Conservation (phyloP, 148 eudicot genomes). For the Camellia granthamiana region DNA sequence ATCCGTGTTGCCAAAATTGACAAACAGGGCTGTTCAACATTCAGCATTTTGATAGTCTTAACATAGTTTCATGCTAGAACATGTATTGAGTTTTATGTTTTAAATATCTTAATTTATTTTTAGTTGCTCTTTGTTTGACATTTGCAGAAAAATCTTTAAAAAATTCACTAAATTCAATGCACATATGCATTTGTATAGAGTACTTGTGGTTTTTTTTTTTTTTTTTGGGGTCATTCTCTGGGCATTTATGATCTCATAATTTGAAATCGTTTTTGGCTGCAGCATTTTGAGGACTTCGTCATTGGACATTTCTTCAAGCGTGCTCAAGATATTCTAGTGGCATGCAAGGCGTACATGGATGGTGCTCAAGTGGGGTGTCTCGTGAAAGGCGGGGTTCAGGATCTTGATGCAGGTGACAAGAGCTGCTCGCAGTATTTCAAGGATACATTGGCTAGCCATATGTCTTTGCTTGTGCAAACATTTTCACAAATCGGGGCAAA, state of each 20-base stretch:
- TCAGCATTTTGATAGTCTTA: too few species aligned
- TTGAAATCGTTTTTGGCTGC: slow-evolving; percentile 20
- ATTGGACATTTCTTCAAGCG: slow-evolving; percentile 65
- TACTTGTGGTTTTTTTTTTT: neutral
- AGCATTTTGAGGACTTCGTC: slow-evolving; percentile 76
- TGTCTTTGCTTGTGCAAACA: slow-evolving; percentile 29
- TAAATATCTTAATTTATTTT: neutral
- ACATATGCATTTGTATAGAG: neutral
- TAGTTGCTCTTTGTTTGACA: neutral
- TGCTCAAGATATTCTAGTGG: slow-evolving; percentile 55
- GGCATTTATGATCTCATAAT: neutral
- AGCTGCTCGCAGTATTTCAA: slow-evolving; percentile 35
- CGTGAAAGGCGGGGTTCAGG: slow-evolving; percentile 46
- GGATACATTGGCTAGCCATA: slow-evolving; percentile 19
- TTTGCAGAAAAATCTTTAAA: neutral
- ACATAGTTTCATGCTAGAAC: too few species aligned
- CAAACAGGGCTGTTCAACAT: too few species aligned
- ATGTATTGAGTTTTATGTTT: too few species aligned
- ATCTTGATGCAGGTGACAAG: slow-evolving; percentile 36
- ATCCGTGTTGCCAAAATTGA: too few species aligned
- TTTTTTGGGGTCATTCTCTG: neutral
- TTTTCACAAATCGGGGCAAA: slow-evolving; percentile 35
- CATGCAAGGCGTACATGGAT: slow-evolving; percentile 65
- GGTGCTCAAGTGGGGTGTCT: slow-evolving; percentile 67
- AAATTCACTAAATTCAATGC: neutral